Base-by-base conservation (phyloP, 805 yeast genomes). In the Cyberlindnera xylosilytica region DNA sequence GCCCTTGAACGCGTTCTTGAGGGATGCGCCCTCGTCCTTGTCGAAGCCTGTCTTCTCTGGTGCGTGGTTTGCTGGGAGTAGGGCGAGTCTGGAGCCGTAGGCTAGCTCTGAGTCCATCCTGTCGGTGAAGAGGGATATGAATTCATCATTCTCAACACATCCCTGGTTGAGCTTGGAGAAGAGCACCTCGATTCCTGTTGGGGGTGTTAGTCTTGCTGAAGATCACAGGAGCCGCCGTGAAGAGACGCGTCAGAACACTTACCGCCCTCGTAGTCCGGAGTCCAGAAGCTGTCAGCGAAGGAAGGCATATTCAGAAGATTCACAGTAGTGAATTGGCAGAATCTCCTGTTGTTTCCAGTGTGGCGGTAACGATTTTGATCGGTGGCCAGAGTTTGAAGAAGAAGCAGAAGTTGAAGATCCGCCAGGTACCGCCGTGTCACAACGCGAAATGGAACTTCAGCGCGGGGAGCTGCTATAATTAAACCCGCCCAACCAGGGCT, bases 211-310 rank as follows among this genome's bases (percentile, higher is more conserved):
- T 40, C 12, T n/a, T 17, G 10, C 10, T 15, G 22, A 26, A 28
- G 18, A n/a, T 10, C 24, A 22, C 24, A 22, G 24, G n/a, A 26
- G n/a, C n/a, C 24, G 10, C n/a, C 31, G 10, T 7, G 12, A 6
- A 35, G n/a, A 6, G 16, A 6, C 8, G 17, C 5, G 38, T 20
- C 8, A 18, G 12, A 19, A 8, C 8, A 56, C 69, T 30, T 44
- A 66, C 73, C 81, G n/a, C 73, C 64, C 12, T 70, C 64, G 55
- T 81, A 79, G 56, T 83, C 90, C 22, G 68, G 69, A 7, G 88
- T 72, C 95, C 95, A 85, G 64, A 85, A 85, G 52, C 81, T 77
- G 52, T 83, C 87, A 4, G 87, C 79, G 64, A 85, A 83, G 17
- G 87, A 76, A 8, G 77, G 63, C 70, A 67, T n/a, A n/a, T n/a